Conservation (phyloP, 1,139 yeast species). For the Petasospora fabianii region DNA sequence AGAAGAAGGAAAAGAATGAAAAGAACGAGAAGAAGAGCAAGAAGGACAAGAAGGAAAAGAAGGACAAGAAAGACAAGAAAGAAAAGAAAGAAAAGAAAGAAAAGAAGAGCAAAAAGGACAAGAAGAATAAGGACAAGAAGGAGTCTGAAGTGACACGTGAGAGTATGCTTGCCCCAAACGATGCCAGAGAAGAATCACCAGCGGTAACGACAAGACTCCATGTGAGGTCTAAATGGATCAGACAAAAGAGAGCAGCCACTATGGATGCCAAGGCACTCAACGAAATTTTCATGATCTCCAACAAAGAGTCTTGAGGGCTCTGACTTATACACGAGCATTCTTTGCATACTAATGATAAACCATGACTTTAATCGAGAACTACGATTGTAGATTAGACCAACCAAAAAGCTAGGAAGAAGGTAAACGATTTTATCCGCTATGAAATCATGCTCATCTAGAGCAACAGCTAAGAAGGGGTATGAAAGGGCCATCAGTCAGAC, state of each 20-base stretch:
- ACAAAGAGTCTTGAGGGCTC: neutral
- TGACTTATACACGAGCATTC: neutral
- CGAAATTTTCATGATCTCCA: conserved; percentile 86
- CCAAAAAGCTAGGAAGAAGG: too few species aligned
- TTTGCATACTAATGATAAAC: too few species aligned
- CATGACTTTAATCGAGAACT: too few species aligned
- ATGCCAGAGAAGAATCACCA: conserved; percentile 32
- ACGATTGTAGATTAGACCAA: too few species aligned
- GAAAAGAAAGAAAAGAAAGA: conserved; percentile 35
- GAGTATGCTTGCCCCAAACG: conserved; percentile 38
- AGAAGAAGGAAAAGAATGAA: conserved; percentile 26
- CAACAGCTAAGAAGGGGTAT: too few species aligned
- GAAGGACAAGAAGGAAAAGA: conserved; percentile 16
- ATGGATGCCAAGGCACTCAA: conserved; percentile 84
- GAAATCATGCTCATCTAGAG: too few species aligned
- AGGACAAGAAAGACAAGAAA: conserved; percentile 28
- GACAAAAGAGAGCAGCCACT: conserved; percentile 85
- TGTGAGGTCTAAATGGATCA: conserved; percentile 81
- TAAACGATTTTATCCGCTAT: too few species aligned
- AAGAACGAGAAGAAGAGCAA: conserved; percentile 19
- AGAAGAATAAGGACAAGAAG: conserved; percentile 28
- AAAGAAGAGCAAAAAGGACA: conserved; percentile 24
- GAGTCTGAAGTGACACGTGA: conserved; percentile 36
- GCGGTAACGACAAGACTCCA: conserved; percentile 59
- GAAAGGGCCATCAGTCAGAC: too few species aligned